Evolutionary conservation across 352 stramenopile genomes (phyloP), one percentile per base, ranked within the genome.

Genomic region (Globisporangium emineosum): DNA sequence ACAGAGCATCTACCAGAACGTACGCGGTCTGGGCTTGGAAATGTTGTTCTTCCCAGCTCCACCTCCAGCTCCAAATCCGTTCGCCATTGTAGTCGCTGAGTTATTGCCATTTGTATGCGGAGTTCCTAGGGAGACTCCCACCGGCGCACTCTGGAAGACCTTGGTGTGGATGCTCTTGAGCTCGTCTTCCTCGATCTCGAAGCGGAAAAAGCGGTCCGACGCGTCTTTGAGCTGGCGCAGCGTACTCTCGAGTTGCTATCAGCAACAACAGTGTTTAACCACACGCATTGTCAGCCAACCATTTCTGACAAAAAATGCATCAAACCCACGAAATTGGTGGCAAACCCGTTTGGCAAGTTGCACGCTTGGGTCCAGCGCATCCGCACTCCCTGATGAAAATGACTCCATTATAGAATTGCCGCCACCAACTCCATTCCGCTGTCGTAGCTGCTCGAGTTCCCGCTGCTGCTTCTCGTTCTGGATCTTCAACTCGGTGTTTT

Each of bases 161-260:
- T 71, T 67, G 13, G 77, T 59, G 67, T 93, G 72, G 57, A 92
- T 90, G 33, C 65, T 42, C 62, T 93, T 88, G 53, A 97, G 81
- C 60, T 97, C 87, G 56, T 97, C 89, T 70, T 98, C 90, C 70
- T 98, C 91, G 50, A 98, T 97, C 65, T 98, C 91, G 72, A 97
- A 98, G 65, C 86, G 83, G 67, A 98, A 98, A 66, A 98, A 98
- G 13, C 81, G 75, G 60, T 94, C 82, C 0, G 81, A 90, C 0
- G 81, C 83, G 21, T 93, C 86, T 68, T 90, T 90, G 3, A 94
- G 66, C 54, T 91, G 86, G 19, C 67, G 67, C 30, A 94, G 52
- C 1, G 81, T 83, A 15, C 37, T 75, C 66, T 94, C 82, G 32
- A 94, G 65, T 73, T 88, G 78, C 83, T 90, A 66, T 13, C 4